These are phyloP conservation scores for Trichosporon ovoides DNA, from an alignment of 1,284 basidiomycete species.

Conservation along the genomic window DNA sequence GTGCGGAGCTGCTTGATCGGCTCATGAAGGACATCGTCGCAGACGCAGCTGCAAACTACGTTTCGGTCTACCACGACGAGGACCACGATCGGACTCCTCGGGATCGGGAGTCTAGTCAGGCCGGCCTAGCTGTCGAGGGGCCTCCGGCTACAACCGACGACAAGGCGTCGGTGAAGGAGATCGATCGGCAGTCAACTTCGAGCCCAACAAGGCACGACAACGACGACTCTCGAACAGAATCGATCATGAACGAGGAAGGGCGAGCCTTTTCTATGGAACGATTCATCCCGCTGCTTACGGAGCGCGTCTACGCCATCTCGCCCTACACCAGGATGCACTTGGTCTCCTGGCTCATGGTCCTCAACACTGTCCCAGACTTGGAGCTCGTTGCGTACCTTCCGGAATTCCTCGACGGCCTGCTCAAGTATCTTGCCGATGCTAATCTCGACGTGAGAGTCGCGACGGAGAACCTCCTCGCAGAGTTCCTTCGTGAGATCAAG, in stretches of 20 bases:
- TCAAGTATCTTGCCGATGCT: constrained; percentile 93
- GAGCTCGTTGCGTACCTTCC: constrained; percentile 92
- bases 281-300: constrained; percentile 89
- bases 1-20: constrained; percentile 94
- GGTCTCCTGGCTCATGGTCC: constrained; percentile 91
- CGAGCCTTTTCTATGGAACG: constrained; percentile 84
- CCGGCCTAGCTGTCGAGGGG: constrained; percentile 19
- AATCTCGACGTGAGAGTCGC: constrained; percentile 89
- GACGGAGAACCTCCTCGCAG: constrained; percentile 84
- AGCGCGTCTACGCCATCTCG: constrained; percentile 89
- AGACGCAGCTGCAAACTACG: constrained; percentile 91
- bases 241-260: constrained; percentile 26
- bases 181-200: constrained; percentile 5
- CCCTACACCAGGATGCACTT: constrained; percentile 95
- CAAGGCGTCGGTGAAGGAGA: neutral
- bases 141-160: neutral
- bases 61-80: constrained; percentile 68
- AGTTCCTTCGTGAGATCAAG: constrained; percentile 85
- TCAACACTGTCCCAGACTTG: constrained; percentile 94
- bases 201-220: constrained; percentile 10
- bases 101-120: constrained; percentile 50
- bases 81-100: constrained; percentile 29
- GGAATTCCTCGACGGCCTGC: constrained; percentile 85
- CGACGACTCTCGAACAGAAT: constrained; percentile 9
- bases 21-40: constrained; percentile 96